Percentiles rank a stretch among this genome's conserved stretches.
These are phyloP conservation scores for Sanghuangporus baumii DNA, from an alignment of 1,284 basidiomycete genomes.

Conservation along the genomic window DNA sequence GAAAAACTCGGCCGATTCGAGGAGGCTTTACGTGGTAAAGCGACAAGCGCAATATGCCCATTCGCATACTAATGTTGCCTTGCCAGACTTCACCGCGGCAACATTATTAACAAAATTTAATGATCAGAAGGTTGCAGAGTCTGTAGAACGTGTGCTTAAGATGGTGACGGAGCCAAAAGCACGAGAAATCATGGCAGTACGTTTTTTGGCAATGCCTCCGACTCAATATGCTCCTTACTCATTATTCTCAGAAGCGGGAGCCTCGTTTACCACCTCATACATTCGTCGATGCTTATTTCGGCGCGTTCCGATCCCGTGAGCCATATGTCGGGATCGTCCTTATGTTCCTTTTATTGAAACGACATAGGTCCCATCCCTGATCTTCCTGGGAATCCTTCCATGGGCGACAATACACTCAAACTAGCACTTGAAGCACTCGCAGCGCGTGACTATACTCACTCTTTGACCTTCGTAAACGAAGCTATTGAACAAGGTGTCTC, in stretches of 20 bases:
- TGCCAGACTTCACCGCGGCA: constrained; percentile 87
- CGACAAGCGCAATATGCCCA: no score
- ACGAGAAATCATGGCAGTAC: constrained; percentile 60
- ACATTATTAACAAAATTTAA: constrained; percentile 94
- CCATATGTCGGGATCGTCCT: constrained; percentile 16
- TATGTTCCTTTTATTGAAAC: background rate
- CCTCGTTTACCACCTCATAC: constrained; percentile 46
- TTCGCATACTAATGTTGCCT: background rate
- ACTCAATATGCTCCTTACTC: background rate
- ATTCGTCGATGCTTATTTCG: constrained; percentile 78
- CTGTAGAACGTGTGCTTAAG: constrained; percentile 92
- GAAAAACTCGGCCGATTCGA: constrained; percentile 76
- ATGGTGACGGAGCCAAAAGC: constrained; percentile 74
- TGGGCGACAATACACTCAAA: constrained; percentile 81
- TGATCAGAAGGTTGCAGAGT: constrained; percentile 72
- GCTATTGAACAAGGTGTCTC: constrained; percentile 86
- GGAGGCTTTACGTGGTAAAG: constrained; percentile 73
- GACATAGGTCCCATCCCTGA: constrained; percentile 17
- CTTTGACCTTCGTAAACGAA: constrained; percentile 79
- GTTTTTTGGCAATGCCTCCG: constrained; percentile 28
- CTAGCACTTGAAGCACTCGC: constrained; percentile 81
- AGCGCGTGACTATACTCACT: constrained; percentile 85
- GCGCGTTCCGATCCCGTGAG: constrained; percentile 88
- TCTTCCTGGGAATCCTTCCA: constrained; percentile 71
- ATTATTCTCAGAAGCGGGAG: constrained; percentile 7